phyloP scores from a whole-genome alignment of 116 monocot genomes.

The Iris pallida region DNA sequence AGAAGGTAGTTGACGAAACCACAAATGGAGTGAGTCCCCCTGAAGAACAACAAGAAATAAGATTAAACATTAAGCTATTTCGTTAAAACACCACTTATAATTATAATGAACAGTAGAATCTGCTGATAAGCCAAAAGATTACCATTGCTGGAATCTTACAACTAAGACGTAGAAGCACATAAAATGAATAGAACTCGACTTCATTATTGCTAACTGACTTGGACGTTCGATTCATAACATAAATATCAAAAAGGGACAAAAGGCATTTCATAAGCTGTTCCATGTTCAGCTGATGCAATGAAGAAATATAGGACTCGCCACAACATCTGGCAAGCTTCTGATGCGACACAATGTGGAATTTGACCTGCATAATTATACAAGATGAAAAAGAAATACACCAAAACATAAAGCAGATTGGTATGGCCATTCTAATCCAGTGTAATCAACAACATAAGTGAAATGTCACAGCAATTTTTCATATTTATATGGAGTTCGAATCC shows the following conservation, averaged over 20 bases:
- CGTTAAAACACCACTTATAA: conserved; percentile 3
- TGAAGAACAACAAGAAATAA: conserved; percentile 11
- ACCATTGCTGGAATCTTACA: conserved; percentile 65
- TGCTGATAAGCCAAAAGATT: conserved; percentile 17
- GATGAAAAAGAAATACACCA: conserved; percentile 8
- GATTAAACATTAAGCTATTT: no score
- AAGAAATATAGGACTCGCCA: conserved; percentile 41
- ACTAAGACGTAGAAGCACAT: conserved; percentile 82
- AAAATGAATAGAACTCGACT: conserved; percentile 83
- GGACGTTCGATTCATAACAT: conserved; percentile 41
- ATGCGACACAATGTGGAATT: conserved; percentile 75
- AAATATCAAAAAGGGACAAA: conserved; percentile 66
- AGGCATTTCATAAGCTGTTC: conserved; percentile 89
- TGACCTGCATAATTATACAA: conserved; percentile 47
- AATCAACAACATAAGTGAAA: no score
- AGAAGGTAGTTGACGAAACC: conserved; percentile 61
- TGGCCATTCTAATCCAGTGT: no score
- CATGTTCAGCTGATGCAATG: conserved; percentile 80
- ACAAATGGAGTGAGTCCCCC: conserved; percentile 63
- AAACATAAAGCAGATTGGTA: neutral
- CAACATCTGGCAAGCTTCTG: conserved; percentile 52
- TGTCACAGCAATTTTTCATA: no score
- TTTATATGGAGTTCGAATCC: no score
- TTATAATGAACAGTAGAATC: conserved; percentile 1
- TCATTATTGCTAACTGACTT: conserved; percentile 48